Conservation (phyloP, 2,329 filamentous ascomycete species). For the Talaromyces sp. region DNA sequence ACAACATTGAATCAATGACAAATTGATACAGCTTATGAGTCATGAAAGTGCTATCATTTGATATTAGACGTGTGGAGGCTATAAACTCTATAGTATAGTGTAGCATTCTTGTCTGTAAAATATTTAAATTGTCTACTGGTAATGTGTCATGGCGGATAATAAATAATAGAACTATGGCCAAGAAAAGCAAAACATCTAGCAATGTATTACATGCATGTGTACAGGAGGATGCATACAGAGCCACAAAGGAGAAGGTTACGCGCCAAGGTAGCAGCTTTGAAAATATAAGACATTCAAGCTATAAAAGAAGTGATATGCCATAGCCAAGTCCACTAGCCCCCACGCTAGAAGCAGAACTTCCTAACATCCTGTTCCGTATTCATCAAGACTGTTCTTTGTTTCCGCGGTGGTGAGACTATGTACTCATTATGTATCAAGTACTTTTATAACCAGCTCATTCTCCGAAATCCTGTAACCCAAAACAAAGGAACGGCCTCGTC, state of each 20-base stretch:
- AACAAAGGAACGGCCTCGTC: too few species aligned
- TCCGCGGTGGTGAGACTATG: too few species aligned
- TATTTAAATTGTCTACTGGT: background rate
- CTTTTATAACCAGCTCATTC: too few species aligned
- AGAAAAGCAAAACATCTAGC: background rate
- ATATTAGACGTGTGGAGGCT: too few species aligned
- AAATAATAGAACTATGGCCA: background rate
- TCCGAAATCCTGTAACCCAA: too few species aligned
- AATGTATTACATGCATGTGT: background rate
- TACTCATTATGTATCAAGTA: background rate
- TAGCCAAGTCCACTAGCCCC: background rate
- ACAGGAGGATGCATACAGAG: background rate
- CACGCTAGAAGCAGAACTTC: background rate
- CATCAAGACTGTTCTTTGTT: too few species aligned
- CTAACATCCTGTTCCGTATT: background rate
- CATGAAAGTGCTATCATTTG: too few species aligned
- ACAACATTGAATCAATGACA: too few species aligned
- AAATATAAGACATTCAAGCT: background rate
- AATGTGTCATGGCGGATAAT: too few species aligned
- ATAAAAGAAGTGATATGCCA: background rate
- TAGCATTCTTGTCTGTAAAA: background rate
- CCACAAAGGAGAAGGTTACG: background rate
- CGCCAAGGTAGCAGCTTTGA: background rate
- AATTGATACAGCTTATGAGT: too few species aligned
- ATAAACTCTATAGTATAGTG: too few species aligned